phyloP scores from a whole-genome alignment of 345 rosid species.

The Eucalyptus coolabah region DNA sequence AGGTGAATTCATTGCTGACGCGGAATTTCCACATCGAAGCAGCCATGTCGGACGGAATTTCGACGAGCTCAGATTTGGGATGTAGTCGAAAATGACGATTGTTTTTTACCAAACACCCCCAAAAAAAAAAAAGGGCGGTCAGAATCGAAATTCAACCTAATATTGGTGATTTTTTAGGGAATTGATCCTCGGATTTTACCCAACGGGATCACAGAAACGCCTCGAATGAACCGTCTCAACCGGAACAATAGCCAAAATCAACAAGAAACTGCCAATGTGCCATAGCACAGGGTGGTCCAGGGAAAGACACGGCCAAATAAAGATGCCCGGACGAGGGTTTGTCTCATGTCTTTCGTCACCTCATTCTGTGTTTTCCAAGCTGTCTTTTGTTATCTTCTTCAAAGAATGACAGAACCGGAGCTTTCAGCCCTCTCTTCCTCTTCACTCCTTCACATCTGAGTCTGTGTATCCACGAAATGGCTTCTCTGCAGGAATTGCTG shows the following conservation, averaged over 20 bases:
- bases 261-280: background rate
- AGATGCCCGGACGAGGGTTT: background rate
- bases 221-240: background rate
- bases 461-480: background rate
- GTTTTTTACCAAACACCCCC: background rate
- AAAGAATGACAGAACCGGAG: background rate
- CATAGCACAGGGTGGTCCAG: background rate
- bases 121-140: background rate
- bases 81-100: background rate
- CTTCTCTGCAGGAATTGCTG: slow-evolving; percentile 34
- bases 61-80: background rate
- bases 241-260: background rate
- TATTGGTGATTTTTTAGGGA: background rate
- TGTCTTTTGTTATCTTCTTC: background rate
- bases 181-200: background rate
- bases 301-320: background rate
- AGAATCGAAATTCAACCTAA: background rate
- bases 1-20: background rate
- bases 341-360: background rate
- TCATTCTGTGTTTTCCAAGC: background rate
- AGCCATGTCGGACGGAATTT: background rate
- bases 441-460: background rate
- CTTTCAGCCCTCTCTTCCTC: background rate
- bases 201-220: background rate
- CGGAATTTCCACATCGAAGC: background rate